Conservation (phyloP, 768 basidiomycete species). For the Termitomyces sp. region DNA sequence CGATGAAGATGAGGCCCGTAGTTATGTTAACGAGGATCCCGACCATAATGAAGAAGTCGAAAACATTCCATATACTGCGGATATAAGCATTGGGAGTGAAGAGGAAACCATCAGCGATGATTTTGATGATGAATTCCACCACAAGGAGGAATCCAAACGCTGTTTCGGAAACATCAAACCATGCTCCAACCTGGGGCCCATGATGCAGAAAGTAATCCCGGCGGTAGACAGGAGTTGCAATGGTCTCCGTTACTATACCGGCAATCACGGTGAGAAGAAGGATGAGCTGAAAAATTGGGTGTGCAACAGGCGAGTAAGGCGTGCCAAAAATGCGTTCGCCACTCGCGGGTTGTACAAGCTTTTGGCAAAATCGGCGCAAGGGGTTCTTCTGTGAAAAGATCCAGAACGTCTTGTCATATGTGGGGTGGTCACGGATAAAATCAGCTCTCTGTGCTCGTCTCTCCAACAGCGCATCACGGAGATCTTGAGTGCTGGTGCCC, state of each 20-base stretch:
- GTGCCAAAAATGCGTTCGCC: slow-evolving; percentile 88
- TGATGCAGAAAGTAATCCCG: slow-evolving; percentile 58
- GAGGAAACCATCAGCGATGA: slow-evolving; percentile 87
- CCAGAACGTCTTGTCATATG: slow-evolving; percentile 90
- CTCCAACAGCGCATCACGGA: slow-evolving; percentile 62
- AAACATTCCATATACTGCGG: slow-evolving; percentile 85
- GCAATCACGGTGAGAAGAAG: slow-evolving; percentile 74
- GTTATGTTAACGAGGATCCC: slow-evolving; percentile 73
- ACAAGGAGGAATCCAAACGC: slow-evolving; percentile 67
- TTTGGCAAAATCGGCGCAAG: slow-evolving; percentile 74
- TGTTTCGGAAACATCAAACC: slow-evolving; percentile 85
- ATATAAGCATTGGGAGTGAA: slow-evolving; percentile 92
- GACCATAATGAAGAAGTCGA: slow-evolving; percentile 82
- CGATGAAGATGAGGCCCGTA: slow-evolving; percentile 67
- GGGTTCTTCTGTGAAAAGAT: slow-evolving; percentile 76
- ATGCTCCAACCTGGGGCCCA: slow-evolving; percentile 61
- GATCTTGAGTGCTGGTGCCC: slow-evolving; percentile 39
- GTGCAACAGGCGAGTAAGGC: slow-evolving; percentile 56
- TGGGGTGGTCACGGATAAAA: slow-evolving; percentile 84
- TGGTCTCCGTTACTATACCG: slow-evolving; percentile 74
- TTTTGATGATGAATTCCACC: slow-evolving; percentile 83
- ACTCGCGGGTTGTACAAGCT: slow-evolving; percentile 72
- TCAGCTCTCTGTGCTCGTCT: slow-evolving; percentile 73
- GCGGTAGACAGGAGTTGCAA: slow-evolving; percentile 84
- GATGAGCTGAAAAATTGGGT: slow-evolving; percentile 68